A percentile compares a stretch with the other conserved stretches of the same genome.
phyloP scores from a whole-genome alignment of 1,284 basidiomycete species.

The Wolfiporia cocos region DNA sequence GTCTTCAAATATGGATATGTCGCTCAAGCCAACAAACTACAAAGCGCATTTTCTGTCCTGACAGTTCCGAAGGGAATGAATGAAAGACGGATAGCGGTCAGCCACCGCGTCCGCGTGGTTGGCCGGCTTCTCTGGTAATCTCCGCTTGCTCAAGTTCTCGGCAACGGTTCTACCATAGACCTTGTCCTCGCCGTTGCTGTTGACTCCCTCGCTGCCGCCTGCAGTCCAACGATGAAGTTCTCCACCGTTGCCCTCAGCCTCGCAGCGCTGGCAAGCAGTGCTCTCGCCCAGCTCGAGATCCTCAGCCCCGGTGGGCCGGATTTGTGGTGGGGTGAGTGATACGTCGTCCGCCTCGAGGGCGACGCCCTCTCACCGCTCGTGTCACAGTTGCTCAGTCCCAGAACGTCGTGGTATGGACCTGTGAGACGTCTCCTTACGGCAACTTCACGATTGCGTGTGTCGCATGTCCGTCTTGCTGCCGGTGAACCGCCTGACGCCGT shows the following conservation, averaged over 20 bases:
- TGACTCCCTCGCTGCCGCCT: background rate
- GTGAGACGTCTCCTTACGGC: slow-evolving; percentile 26
- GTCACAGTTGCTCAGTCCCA: slow-evolving; percentile 21
- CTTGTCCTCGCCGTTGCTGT: background rate
- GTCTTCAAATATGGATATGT: too few relatives aligned
- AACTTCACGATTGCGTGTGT: slow-evolving; percentile 38
- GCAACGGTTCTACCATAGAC: too few relatives aligned
- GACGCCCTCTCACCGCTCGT: background rate
- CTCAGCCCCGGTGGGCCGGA: slow-evolving; percentile 30
- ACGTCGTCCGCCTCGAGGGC: background rate
- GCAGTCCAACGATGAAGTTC: slow-evolving; percentile 29
- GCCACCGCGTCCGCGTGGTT: too few relatives aligned
- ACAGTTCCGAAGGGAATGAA: too few relatives aligned
- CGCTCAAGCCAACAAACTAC: too few relatives aligned
- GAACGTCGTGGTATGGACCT: slow-evolving; percentile 39
- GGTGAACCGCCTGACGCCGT: slow-evolving; percentile 6
- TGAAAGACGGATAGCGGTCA: too few relatives aligned
- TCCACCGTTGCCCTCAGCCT: slow-evolving; percentile 26
- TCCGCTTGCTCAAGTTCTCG: too few relatives aligned
- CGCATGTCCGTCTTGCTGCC: background rate
- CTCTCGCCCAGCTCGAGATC: slow-evolving; percentile 31
- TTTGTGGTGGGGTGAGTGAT: slow-evolving; percentile 43
- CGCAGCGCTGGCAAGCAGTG: slow-evolving; percentile 29
- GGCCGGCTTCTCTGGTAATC: too few relatives aligned
- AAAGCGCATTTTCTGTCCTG: too few relatives aligned